Evolutionary conservation across 2,329 filamentous ascomycete species (phyloP), one percentile per base, ranked within the genome.

Genomic region (Aureobasidium leucospermi): DNA sequence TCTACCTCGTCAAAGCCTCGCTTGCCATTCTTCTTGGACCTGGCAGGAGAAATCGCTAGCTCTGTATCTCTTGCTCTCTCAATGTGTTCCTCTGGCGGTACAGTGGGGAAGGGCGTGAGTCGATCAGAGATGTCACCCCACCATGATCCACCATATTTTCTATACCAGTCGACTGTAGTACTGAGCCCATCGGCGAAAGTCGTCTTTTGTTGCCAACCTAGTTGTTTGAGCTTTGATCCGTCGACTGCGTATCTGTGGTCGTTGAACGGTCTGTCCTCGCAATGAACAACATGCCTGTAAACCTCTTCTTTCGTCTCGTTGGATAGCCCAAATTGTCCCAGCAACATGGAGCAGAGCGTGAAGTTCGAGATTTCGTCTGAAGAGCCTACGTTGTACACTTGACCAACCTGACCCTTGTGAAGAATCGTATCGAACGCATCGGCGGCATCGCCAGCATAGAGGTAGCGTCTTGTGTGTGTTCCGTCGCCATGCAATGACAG

Each of bases 401-500:
- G 86, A 1, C 88, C 88, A 36, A 88, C 77, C 52, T 80, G 75
- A 19, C 89, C 89, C 67, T 84, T 85, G 78, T 94, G 89, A 28
- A 94, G 79, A 67, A 94, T 90, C 0, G 88, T 90, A 74, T 94
- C 89, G 67, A 93, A 88, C 2, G 88, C 89, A 68, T 93, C 88
- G 4, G 87, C 87, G 2, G 88, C 89, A 69, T 94, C 89, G 8
- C 85, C 86, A 1, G 87, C 89, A 66, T 86, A 93, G 8, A 94
- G 80, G 69, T 92, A 94, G 59, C 88, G 80, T 32, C 89, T 81
- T 0, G 86, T 88, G 11, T 88, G 86, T 36, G 81, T 85, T 32
- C 89, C 89, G 65, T 90, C 84, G 31, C 89, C 89, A 69, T 93
- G 89, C 11, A 93, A 79, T 10, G 88, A 83, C 0, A 91, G 81